Conservation (phyloP, 768 basidiomycete genomes). For the Lactarius vividus region DNA sequence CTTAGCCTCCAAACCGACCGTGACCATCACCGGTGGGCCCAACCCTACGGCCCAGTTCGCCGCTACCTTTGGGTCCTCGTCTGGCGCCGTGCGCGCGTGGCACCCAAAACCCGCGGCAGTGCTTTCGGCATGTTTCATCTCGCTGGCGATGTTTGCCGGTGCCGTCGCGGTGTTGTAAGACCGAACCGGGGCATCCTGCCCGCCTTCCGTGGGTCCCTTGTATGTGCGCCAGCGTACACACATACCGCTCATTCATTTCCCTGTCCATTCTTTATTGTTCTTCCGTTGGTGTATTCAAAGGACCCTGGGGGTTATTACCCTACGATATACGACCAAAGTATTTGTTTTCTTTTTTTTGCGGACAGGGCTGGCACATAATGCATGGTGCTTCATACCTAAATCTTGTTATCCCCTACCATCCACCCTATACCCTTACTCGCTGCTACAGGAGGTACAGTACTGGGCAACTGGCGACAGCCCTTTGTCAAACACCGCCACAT, state of each 20-base stretch:
- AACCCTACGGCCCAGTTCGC: conserved; percentile 61
- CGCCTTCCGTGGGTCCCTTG: background rate
- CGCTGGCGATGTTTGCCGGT: conserved; percentile 14
- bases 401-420: background rate
- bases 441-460: background rate
- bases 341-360: background rate
- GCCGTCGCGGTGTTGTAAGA: conserved; percentile 11
- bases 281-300: conserved; percentile 11
- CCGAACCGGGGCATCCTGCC: background rate
- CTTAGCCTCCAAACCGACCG: conserved; percentile 51
- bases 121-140: conserved; percentile 10
- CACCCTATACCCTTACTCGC: background rate
- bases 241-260: background rate
- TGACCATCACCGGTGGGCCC: conserved; percentile 63
- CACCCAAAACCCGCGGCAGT: conserved; percentile 5
- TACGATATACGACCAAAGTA: conserved; percentile 16
- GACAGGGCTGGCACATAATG: conserved; percentile 12
- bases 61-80: conserved; percentile 48
- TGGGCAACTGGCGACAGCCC: too few relatives aligned
- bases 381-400: conserved; percentile 19
- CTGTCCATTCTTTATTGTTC: background rate
- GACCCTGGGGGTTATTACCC: conserved; percentile 6
- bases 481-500: background rate
- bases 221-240: background rate
- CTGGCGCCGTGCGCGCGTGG: conserved; percentile 30